Conservation (phyloP, 306 rosid genomes). For the Mucuna pruriens region DNA sequence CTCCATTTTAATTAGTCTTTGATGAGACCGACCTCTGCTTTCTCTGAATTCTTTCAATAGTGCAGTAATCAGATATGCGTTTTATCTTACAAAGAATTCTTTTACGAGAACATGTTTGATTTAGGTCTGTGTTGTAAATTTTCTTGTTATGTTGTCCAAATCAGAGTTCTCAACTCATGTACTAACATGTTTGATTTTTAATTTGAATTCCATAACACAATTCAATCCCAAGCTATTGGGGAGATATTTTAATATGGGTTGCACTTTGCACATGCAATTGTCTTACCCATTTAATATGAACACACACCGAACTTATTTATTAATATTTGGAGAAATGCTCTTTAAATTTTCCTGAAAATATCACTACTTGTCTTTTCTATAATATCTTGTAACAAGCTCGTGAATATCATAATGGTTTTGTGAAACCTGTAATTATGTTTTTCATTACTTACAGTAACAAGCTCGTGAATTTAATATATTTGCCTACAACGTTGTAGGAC, state of each 20-base stretch:
- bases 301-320: not conserved
- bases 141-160: not conserved
- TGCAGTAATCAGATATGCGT: not conserved
- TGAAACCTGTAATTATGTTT: slow-evolving; percentile 5
- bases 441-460: not conserved
- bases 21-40: not conserved
- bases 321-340: too few species aligned
- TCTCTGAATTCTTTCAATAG: not conserved
- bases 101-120: too few species aligned
- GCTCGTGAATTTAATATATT: slow-evolving; percentile 14
- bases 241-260: not conserved
- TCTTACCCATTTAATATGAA: not conserved
- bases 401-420: not conserved
- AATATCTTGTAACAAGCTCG: slow-evolving; percentile 3
- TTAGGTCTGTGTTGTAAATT: not conserved
- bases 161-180: not conserved
- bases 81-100: not conserved
- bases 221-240: not conserved
- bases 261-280: not conserved
- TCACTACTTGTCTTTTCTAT: not conserved
- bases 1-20: not conserved
- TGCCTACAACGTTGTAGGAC: not conserved
- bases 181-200: not conserved
- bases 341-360: not conserved
- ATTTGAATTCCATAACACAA: slow-evolving; percentile 1